Evolutionary conservation across 208 protist genomes (phyloP), one percentile per base, ranked within the genome.

Genomic region (Acanthamoeba polyphaga): DNA sequence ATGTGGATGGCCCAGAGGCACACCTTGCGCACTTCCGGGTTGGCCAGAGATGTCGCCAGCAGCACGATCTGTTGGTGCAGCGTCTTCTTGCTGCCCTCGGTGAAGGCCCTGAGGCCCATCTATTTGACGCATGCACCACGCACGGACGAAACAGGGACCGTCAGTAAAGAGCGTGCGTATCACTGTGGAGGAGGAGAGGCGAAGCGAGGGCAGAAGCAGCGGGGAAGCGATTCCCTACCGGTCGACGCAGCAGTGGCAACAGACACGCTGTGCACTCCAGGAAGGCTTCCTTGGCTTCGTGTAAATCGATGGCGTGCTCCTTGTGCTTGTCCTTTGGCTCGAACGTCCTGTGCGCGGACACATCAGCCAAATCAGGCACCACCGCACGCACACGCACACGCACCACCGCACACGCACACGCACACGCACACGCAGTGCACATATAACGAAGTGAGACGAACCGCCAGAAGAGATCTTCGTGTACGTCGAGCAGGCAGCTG

Each of bases 401-500:
- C 53, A 58, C 15, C 53, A 58, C 53, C 9, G 53, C 53, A 58
- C 53, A 58, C 58, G 58, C 58, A 17, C 27, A 24, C 24, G 27
- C 22, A 19, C 51, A 55, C 9, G 51, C 51, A 55, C 51, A 55
- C 51, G 51, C 51, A 55, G 51, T 19, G 53, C 53, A 58, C 53
- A 10, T 19, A 1, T 12, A 3, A 58, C 1, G 53, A 10, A 58
- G 58, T 7, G 58, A 17, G 62, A 72, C 78, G 43, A 62, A 87
- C 78, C 78, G 43, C 78, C 78, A 87, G 78, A 87, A 87, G 78
- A 87, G 78, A 38, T 87, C 51, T 87, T 87, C 78, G n/a, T 87
- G 78, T 7, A 87, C 78, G 32, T 87, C 38, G 51, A 87, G 78
- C 38, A 87, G 78, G 38, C 22, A 27, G n/a, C 49, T 87, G 24